phyloP scores from a whole-genome alignment of 208 protist genomes.

The Histomonas meleagridis region DNA sequence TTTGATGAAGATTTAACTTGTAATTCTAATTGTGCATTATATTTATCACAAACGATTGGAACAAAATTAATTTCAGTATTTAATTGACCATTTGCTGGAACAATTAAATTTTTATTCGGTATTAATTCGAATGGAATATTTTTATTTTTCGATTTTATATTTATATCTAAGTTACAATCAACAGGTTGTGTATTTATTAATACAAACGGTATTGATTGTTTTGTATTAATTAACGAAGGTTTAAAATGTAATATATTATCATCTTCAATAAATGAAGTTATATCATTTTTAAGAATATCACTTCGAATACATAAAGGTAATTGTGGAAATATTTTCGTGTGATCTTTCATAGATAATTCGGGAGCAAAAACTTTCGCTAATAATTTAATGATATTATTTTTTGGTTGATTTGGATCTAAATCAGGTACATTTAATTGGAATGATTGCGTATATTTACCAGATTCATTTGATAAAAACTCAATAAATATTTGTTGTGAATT shows the following conservation, averaged over 20 bases:
- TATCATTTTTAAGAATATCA: neutral
- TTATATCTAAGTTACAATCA: neutral
- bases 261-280: neutral
- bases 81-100: neutral
- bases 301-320: neutral
- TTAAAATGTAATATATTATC: neutral
- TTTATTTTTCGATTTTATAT: neutral
- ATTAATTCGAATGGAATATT: neutral
- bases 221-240: neutral
- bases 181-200: neutral
- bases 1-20: neutral
- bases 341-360: neutral
- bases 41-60: neutral
- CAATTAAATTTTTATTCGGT: neutral
- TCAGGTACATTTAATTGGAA: neutral
- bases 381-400: neutral
- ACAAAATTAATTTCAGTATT: neutral
- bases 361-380: neutral
- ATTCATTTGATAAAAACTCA: neutral
- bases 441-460: neutral
- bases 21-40: neutral
- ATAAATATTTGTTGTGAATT: neutral
- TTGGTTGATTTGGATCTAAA: neutral
- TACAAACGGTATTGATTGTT: neutral
- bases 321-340: neutral